These are phyloP conservation scores for Fagus crenata DNA, from an alignment of 306 rosid species.

Conservation along the genomic window DNA sequence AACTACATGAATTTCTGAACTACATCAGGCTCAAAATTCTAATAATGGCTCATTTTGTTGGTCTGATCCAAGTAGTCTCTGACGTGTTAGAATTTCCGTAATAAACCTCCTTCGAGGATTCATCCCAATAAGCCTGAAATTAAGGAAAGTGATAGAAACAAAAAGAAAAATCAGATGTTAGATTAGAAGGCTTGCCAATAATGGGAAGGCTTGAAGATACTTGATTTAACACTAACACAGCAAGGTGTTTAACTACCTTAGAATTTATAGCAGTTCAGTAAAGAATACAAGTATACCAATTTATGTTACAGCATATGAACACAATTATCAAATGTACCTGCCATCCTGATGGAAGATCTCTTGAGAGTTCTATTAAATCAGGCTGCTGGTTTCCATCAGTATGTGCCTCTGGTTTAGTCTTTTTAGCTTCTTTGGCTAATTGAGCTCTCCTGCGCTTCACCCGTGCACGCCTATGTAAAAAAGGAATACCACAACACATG, in stretches of 20 bases:
- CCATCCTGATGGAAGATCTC: slow-evolving; percentile 82
- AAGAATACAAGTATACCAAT: neutral
- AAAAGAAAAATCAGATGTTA: neutral
- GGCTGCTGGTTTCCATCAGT: slow-evolving; percentile 52
- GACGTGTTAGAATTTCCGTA: slow-evolving; percentile 69
- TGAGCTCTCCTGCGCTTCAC: slow-evolving; percentile 82
- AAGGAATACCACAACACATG: neutral
- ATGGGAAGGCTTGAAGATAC: neutral
- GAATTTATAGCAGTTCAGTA: neutral
- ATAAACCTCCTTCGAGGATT: slow-evolving; percentile 73
- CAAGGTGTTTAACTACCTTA: neutral
- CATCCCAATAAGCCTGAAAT: slow-evolving; percentile 84
- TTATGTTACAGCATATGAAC: neutral
- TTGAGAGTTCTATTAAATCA: slow-evolving; percentile 54
- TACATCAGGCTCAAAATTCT: neutral
- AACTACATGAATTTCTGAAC: neutral
- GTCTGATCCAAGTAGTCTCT: slow-evolving; percentile 78
- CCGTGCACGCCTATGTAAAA: slow-evolving; percentile 69
- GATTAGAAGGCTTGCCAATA: neutral
- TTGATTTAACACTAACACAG: neutral
- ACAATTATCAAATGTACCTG: slow-evolving; percentile 47
- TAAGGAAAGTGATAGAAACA: neutral
- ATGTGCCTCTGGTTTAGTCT: slow-evolving; percentile 33
- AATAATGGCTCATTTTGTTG: slow-evolving; percentile 38
- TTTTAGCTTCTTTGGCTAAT: slow-evolving; percentile 46